Evolutionary conservation across 352 stramenopile genomes (phyloP).

Genomic region (Phytophthora hibernalis): DNA sequence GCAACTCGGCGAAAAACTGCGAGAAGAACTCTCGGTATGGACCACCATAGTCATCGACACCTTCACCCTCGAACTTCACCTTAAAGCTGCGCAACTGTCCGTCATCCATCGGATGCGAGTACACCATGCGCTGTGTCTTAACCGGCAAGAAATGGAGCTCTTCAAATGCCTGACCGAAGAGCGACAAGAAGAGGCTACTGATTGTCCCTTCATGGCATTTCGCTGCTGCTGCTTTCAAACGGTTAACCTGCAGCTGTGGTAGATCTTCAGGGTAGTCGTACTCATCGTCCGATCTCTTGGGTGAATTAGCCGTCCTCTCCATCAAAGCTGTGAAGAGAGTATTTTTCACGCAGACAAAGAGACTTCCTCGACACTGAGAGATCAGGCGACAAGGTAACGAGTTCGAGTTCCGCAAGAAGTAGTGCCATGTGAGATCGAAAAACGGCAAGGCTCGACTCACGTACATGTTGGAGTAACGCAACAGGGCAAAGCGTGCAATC

Average conservation of each 20-base stretch:
- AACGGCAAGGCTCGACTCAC: constrained; percentile 71
- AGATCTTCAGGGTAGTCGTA: constrained; percentile 94
- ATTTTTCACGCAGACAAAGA: constrained; percentile 88
- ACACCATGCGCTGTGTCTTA: constrained; percentile 84
- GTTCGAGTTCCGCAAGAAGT: constrained; percentile 49
- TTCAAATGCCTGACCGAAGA: constrained; percentile 90
- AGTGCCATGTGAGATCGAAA: constrained; percentile 84
- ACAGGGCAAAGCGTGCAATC: constrained; percentile 62
- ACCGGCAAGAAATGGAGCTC: constrained; percentile 87
- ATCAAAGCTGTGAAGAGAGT: constrained; percentile 75
- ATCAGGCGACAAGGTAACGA: constrained; percentile 55
- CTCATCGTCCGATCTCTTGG: constrained; percentile 89
- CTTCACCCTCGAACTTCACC: constrained; percentile 95
- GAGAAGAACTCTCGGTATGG: constrained; percentile 95
- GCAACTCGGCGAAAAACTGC: constrained; percentile 79
- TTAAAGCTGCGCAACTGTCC: constrained; percentile 92
- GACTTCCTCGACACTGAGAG: constrained; percentile 61
- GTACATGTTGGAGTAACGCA: constrained; percentile 83
- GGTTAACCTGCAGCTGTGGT: constrained; percentile 85
- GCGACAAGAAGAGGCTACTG: constrained; percentile 73
- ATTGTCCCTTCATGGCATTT: constrained; percentile 72
- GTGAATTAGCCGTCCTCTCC: constrained; percentile 75
- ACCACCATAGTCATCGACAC: constrained; percentile 94
- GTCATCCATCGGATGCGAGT: constrained; percentile 94
- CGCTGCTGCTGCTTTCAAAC: constrained; percentile 82